Evolutionary conservation across 2,329 filamentous ascomycete genomes (phyloP), one percentile per base, ranked within the genome.

Genomic region (Seiridium cupressi): DNA sequence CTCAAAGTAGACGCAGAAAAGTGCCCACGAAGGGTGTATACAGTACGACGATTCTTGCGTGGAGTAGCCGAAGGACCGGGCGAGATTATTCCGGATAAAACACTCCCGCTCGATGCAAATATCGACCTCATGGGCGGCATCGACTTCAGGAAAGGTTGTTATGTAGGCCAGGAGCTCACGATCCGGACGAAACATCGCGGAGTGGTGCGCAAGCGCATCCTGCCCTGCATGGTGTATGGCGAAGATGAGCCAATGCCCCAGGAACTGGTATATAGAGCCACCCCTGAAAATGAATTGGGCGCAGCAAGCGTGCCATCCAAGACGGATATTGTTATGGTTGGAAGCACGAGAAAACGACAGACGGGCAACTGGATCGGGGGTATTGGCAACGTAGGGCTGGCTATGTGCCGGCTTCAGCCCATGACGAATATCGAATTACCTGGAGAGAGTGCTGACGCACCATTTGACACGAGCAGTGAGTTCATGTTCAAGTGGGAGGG

Each of bases 61-160:
- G 95, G 95, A 55, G 85, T 99, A 1, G 81, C 94, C 1, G 95
- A 99, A 77, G 94, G 95, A 1, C 91, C 91, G 71, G 73, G 77
- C 13, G 95, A 99, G 78, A 88, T 99, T 26, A 73, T 85, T 5
- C 77, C 82, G 61, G 90, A 90, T 64, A 78, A 83, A 18, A 88
- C 92, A 0, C 80, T 99, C 58, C 94, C 95, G 1, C 89, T 93
- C 74, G 94, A 98, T 76, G 89, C 84, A 71, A 97, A 97, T 73
- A 84, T 98, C 72, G 95, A 99, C 75, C 78, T 91, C 61, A 91
- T 91, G 83, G 84, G 85, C 53, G 95, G 87, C 34, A 89, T 99
- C 65, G 92, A 97, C 76, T 99, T 95, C 78, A 87, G 87, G 71
- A 99, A 99, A 78, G 95, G 95, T 6, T 99, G 95, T 77, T 99